Percentiles rank a stretch among this genome's conserved stretches.
These are phyloP conservation scores for Sclerotinia glacialis DNA, from an alignment of 2,329 filamentous ascomycete genomes.

Conservation along the genomic window DNA sequence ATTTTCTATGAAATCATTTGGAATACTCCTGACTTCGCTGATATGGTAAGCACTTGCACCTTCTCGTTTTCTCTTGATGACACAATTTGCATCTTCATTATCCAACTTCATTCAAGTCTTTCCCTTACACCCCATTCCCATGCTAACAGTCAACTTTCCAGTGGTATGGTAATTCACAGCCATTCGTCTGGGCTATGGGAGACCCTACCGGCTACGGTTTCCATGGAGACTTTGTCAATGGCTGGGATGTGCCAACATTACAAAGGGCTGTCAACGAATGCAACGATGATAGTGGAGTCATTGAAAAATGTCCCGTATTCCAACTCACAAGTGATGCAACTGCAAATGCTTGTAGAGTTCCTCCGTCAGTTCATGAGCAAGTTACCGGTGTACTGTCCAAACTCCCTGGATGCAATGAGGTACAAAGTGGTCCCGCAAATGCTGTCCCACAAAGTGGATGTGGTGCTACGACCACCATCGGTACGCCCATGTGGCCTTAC, in stretches of 20 bases:
- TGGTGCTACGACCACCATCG: constrained; percentile 49
- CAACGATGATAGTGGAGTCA: constrained; percentile 44
- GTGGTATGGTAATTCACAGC: constrained; percentile 46
- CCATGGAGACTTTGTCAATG: constrained; percentile 59
- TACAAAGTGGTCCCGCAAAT: constrained; percentile 31
- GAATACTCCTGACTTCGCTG: constrained; percentile 50
- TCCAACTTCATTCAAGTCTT: no score
- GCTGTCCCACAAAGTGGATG: constrained; percentile 43
- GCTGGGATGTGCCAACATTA: constrained; percentile 51
- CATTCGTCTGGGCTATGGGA: constrained; percentile 53
- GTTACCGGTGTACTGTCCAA: constrained; percentile 46
- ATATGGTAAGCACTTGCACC: constrained; percentile 34
- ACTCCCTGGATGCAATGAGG: constrained; percentile 55
- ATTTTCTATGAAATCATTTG: constrained; percentile 61
- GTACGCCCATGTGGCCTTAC: constrained; percentile 46
- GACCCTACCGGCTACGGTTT: constrained; percentile 53
- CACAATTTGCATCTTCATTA: neutral
- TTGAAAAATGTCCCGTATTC: constrained; percentile 46
- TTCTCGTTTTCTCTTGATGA: fast-evolving
- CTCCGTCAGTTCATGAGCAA: constrained; percentile 45
- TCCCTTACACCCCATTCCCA: neutral
- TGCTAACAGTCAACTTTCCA: neutral
- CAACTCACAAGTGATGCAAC: constrained; percentile 53
- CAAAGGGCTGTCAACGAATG: constrained; percentile 52
- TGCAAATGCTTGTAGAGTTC: constrained; percentile 51